Base-by-base conservation (phyloP, 176 grass and related monocot species). In the Oryza meridionalis region DNA sequence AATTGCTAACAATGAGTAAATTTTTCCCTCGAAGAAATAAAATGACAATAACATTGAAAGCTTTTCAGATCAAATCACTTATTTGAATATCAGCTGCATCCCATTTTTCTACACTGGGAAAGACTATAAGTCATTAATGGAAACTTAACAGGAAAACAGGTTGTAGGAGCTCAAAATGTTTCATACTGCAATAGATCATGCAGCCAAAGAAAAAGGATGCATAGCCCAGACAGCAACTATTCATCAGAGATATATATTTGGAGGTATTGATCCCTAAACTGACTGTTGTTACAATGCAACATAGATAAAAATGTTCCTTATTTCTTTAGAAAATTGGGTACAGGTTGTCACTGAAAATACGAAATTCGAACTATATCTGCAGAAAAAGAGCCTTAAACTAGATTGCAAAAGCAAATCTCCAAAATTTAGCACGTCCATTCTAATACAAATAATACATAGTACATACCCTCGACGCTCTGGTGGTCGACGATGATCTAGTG, bases 401-500 rank as follows among this genome's bases (percentile, higher is more conserved):
- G 26, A 67, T 61, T 73, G 14, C 44, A 67, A 44, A 24, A 24
- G 4, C 33, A 27, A 81, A 53, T 42, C 5, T 44, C 59, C 12
- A 77, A 65, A 7, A 19, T 78, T 53, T 44, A 71, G 75, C 2
- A 67, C 7, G 37, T 82, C 42, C 21, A 35, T 72, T 49, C 63
- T 27, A 17, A 44, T 25, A 82, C 17, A 11, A 76, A 81, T 64
- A 64, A 22, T 5, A 51, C 38, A 77, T 66, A 22, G 15, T 46
- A 78, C 83, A 22, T 94, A 99, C 96, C 87, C 91, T 94, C 62
- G 96, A 96, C 45, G 88, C 88, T 86, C 96, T 94, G 75, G 89
- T 87, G 69, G 89, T 89, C 35, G 96, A 99, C 8, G 90, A 88
- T 8, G 96, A 96, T 88, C 96, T 92, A 78, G 78, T 74, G 7